A percentile compares a stretch with the other conserved stretches of the same genome.
Evolutionary conservation across 2,329 filamentous ascomycete species (phyloP).

Genomic region (Aaosphaeria pasadenensis): DNA sequence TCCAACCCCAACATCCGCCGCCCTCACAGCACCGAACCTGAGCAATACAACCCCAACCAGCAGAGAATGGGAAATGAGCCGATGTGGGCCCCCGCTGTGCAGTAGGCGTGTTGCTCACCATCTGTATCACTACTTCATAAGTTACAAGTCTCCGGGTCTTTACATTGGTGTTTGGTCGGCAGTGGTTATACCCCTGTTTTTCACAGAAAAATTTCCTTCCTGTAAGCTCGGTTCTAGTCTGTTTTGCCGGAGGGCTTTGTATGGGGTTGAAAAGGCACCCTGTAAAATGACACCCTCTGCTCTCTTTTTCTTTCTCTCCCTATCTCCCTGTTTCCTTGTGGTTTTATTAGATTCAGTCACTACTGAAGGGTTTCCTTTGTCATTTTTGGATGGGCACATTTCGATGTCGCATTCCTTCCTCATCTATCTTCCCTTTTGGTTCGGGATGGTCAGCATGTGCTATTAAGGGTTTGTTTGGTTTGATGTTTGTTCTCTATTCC

Average conservation of each 20-base stretch:
- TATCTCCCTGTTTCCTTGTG: too few species aligned
- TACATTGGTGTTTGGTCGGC: conserved; percentile 35
- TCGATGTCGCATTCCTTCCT: conserved; percentile 25
- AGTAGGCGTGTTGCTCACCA: conserved; percentile 26
- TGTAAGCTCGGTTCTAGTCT: conserved; percentile 18
- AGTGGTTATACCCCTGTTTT: conserved; percentile 42
- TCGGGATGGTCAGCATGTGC: conserved; percentile 10
- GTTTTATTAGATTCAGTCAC: conserved; percentile 9
- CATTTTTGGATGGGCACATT: conserved; percentile 14
- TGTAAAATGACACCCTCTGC: neutral
- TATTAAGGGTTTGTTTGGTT: conserved; percentile 5
- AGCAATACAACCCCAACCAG: conserved; percentile 47
- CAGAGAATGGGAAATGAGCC: conserved; percentile 32
- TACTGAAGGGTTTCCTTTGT: conserved; percentile 19
- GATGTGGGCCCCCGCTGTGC: conserved; percentile 43
- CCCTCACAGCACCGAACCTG: conserved; percentile 68
- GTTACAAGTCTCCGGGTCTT: conserved; percentile 24
- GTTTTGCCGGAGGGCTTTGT: conserved; percentile 12
- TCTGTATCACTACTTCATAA: conserved; percentile 29
- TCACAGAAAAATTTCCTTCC: conserved; percentile 31
- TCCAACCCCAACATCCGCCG: conserved; percentile 66
- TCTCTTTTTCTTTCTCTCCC: conserved; percentile 1
- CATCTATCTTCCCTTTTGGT: conserved; percentile 13
- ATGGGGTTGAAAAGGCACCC: neutral
- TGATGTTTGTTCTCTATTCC: too few species aligned